Percentiles rank a stretch among this genome's conserved stretches.
phyloP scores from a whole-genome alignment of 176 grass and related monocot species.

The Carex pumila region DNA sequence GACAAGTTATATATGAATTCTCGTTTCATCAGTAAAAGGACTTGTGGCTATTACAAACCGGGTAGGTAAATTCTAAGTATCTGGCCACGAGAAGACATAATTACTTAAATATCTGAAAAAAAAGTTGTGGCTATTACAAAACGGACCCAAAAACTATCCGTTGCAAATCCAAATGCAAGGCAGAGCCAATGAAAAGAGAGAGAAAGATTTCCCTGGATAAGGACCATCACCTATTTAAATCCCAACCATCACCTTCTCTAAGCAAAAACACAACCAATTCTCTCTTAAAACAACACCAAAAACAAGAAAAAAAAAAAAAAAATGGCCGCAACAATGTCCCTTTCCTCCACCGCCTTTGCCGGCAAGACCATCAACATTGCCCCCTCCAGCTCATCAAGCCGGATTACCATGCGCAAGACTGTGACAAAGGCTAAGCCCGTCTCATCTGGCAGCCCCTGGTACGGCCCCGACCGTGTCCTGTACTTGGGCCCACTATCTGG shows the following conservation, averaged over 20 bases:
- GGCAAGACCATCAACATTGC: slow-evolving; percentile 36
- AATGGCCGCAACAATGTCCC: slow-evolving; percentile 53
- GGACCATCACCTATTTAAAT: slow-evolving; percentile 11
- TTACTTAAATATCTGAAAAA: not conserved
- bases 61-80: not conserved
- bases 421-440: slow-evolving; percentile 28
- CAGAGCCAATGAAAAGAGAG: slow-evolving; percentile 4
- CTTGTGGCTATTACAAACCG: not conserved
- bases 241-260: not conserved
- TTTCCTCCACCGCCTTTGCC: slow-evolving; percentile 44
- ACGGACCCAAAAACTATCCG: not conserved
- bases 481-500: slow-evolving; percentile 83
- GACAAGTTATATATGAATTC: not conserved
- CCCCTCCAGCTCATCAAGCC: slow-evolving; percentile 25
- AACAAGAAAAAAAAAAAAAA: not conserved
- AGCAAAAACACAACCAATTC: not conserved
- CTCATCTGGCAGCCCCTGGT: slow-evolving; percentile 64
- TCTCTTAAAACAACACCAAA: not conserved
- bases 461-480: slow-evolving; percentile 70
- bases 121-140: slow-evolving; percentile 5
- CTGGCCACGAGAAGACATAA: not conserved
- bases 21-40: not conserved
- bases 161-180: slow-evolving; percentile 6
- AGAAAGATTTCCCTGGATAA: slow-evolving; percentile 18
- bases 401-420: slow-evolving; percentile 63